Evolutionary conservation across 176 grass and related monocot species (phyloP).

Genomic region (Bothriochloa decipiens): DNA sequence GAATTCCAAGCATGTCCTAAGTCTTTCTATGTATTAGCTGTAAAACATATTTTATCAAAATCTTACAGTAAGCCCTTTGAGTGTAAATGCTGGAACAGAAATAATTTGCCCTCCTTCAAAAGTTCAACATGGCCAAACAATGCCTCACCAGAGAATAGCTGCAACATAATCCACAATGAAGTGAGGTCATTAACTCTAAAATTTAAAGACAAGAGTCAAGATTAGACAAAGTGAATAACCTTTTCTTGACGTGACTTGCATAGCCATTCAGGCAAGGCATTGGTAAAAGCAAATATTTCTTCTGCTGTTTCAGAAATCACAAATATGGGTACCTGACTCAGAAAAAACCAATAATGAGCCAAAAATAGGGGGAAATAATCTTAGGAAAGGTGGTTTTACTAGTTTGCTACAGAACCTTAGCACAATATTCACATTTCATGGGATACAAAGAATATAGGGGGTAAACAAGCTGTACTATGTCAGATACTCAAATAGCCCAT

Average conservation of each 20-base stretch:
- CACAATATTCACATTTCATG: constrained; percentile 27
- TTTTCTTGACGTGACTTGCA: constrained; percentile 90
- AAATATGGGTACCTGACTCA: constrained; percentile 76
- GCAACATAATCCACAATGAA: constrained; percentile 37
- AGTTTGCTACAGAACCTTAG: background rate
- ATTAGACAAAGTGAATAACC: constrained; percentile 47
- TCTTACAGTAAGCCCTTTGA: constrained; percentile 76
- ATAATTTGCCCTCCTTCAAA: constrained; percentile 68
- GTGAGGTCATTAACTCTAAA: constrained; percentile 17
- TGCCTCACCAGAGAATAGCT: constrained; percentile 80
- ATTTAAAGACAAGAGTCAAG: constrained; percentile 30
- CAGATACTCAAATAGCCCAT: background rate
- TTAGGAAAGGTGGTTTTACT: background rate
- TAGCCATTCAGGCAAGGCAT: constrained; percentile 91
- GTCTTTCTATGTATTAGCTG: constrained; percentile 30
- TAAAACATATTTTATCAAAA: constrained; percentile 22
- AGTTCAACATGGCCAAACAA: constrained; percentile 81
- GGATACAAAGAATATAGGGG: background rate
- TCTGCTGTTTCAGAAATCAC: constrained; percentile 75
- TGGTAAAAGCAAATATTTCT: constrained; percentile 64
- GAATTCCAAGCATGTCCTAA: background rate
- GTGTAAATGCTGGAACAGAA: constrained; percentile 64
- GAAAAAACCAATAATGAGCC: constrained; percentile 12
- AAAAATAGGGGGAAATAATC: background rate
- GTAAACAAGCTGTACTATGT: background rate